Evolutionary conservation across 148 eudicot genomes (phyloP).

Genomic region (Heliosperma pusillum): DNA sequence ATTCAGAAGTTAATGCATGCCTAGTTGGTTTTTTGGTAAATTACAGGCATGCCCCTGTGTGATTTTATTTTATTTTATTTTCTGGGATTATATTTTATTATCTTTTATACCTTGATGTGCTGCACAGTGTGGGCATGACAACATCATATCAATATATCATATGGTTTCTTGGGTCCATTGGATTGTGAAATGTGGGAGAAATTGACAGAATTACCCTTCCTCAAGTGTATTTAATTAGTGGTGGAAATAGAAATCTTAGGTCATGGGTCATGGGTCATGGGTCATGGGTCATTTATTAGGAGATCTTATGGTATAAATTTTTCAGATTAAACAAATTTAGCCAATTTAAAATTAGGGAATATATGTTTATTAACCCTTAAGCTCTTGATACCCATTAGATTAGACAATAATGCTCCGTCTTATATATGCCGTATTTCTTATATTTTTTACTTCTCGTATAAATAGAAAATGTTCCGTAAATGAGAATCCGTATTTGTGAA

Average conservation of each 20-base stretch:
- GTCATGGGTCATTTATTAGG: background rate
- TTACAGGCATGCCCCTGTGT: conserved; percentile 31
- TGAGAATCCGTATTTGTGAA: too few relatives aligned
- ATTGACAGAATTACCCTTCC: conserved; percentile 22
- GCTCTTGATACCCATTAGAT: too few relatives aligned
- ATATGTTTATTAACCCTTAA: too few relatives aligned
- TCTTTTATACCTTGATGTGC: background rate
- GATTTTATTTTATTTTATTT: conserved; percentile 9
- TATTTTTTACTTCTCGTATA: too few relatives aligned
- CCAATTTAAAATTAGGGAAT: too few relatives aligned
- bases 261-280: background rate
- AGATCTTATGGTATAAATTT: too few relatives aligned
- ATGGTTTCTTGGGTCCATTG: background rate
- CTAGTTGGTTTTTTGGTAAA: conserved; percentile 23
- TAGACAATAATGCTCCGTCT: too few relatives aligned
- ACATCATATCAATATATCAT: conserved; percentile 18
- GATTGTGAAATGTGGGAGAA: conserved; percentile 1
- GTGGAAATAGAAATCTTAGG: background rate
- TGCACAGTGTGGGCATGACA: conserved; percentile 19
- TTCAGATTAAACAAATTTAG: background rate
- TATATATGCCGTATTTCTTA: too few relatives aligned
- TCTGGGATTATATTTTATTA: conserved; percentile 5
- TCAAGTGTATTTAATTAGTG: background rate
- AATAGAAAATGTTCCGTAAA: too few relatives aligned
- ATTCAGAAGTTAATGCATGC: conserved; percentile 27